Conservation (phyloP, 768 basidiomycete genomes). For the Hypholoma fasciculare region DNA sequence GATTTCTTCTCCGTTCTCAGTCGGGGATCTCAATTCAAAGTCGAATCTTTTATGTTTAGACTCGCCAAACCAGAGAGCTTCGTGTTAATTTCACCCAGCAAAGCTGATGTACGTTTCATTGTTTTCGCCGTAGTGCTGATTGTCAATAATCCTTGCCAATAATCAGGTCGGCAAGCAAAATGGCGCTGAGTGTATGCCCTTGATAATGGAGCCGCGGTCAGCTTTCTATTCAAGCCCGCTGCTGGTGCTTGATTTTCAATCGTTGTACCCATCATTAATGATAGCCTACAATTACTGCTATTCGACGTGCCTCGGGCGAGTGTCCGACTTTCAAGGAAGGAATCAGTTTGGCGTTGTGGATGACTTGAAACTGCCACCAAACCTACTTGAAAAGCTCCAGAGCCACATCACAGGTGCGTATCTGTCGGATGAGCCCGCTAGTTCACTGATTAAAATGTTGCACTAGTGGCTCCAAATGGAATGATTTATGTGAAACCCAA, state of each 20-base stretch:
- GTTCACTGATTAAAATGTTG: neutral
- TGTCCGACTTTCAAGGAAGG: conserved; percentile 81
- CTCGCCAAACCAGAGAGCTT: conserved; percentile 96
- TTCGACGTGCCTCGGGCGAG: conserved; percentile 92
- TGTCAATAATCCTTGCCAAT: neutral
- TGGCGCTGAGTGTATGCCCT: conserved; percentile 92
- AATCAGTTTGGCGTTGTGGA: conserved; percentile 88
- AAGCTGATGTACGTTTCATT: conserved; percentile 61
- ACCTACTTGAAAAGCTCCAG: conserved; percentile 65
- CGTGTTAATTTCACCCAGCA: conserved; percentile 87
- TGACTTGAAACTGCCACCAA: conserved; percentile 66
- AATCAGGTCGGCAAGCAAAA: conserved; percentile 91
- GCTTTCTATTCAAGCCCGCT: conserved; percentile 93
- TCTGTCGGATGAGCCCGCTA: neutral
- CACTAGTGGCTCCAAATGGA: conserved; percentile 89
- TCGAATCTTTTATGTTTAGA: conserved; percentile 97
- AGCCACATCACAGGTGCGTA: conserved; percentile 75
- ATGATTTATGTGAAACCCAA: conserved; percentile 89
- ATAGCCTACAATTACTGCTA: conserved; percentile 98
- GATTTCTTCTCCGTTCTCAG: conserved; percentile 96
- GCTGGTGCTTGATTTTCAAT: conserved; percentile 94
- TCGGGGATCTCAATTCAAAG: conserved; percentile 97
- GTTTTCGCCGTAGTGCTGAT: neutral
- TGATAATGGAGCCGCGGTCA: conserved; percentile 93
- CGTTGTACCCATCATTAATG: conserved; percentile 96